A percentile compares a stretch with the other conserved stretches of the same genome.
Conservation (phyloP, 306 rosid genomes). For the Vachellia pachyceras region DNA sequence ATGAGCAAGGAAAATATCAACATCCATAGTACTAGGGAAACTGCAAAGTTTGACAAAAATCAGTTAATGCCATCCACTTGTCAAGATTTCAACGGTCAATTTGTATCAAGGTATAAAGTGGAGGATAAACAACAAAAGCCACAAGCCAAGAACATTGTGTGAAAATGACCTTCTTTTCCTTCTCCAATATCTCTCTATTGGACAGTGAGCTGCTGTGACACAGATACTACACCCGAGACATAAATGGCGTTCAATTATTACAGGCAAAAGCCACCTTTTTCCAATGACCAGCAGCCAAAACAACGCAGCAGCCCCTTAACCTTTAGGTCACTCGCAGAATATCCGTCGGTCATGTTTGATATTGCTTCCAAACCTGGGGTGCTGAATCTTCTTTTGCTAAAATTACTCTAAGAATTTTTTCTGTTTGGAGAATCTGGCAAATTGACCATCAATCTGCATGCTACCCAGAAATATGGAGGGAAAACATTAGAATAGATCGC, state of each 20-base stretch:
- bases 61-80: not conserved
- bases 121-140: not conserved
- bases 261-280: constrained; percentile 27
- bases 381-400: constrained; percentile 82
- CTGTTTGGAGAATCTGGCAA: constrained; percentile 86
- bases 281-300: constrained; percentile 28
- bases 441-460: constrained; percentile 87
- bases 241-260: not conserved
- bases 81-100: too few species aligned
- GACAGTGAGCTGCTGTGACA: constrained; percentile 82
- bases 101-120: too few species aligned
- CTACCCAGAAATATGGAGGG: not conserved
- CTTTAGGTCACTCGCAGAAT: constrained; percentile 95
- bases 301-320: constrained; percentile 41
- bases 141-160: not conserved
- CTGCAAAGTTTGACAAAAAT: not conserved
- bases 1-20: constrained; percentile 15
- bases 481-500: constrained; percentile 17
- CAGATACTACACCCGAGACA: constrained; percentile 64
- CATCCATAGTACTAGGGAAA: not conserved
- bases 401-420: constrained; percentile 76
- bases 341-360: constrained; percentile 90
- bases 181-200: constrained; percentile 89
- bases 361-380: constrained; percentile 72
- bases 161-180: constrained; percentile 78